A percentile compares a stretch with the other conserved stretches of the same genome.
These are phyloP conservation scores for Xylaria flabelliformis DNA, from an alignment of 495 filamentous ascomycete genomes.

Conservation along the genomic window DNA sequence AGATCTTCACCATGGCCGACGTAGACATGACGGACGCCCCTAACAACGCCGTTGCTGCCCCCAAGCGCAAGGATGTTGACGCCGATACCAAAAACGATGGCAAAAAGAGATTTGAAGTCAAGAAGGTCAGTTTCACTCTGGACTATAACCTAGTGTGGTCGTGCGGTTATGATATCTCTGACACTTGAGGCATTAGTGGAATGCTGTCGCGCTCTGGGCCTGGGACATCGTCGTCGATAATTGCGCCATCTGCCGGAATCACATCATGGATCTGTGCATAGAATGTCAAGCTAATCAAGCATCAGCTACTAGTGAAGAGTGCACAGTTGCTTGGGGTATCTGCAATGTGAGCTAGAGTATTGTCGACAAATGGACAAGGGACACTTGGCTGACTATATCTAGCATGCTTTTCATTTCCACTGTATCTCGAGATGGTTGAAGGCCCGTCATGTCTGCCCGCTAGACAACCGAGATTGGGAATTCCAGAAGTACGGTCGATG, in stretches of 20 bases:
- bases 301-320: constrained; percentile 95
- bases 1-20: constrained; percentile 75
- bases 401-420: constrained; percentile 99
- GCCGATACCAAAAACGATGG: constrained; percentile 65
- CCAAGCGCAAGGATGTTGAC: constrained; percentile 58
- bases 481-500: constrained; percentile 95
- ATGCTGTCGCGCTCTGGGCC: constrained; percentile 97
- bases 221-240: constrained; percentile 99
- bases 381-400: constrained; percentile 32
- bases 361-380: background rate
- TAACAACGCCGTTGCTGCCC: constrained; percentile 52
- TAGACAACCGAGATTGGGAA: constrained; percentile 99
- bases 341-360: constrained; percentile 78
- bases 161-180: constrained; percentile 27
- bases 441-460: constrained; percentile 97
- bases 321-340: constrained; percentile 98
- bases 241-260: constrained; percentile 98
- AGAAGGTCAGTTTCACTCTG: constrained; percentile 71
- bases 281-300: constrained; percentile 99
- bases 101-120: constrained; percentile 97
- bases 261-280: constrained; percentile 99
- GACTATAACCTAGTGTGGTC: background rate
- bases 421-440: constrained; percentile 99
- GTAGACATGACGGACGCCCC: constrained; percentile 94
- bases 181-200: constrained; percentile 72